A percentile compares a stretch with the other conserved stretches of the same genome.
phyloP scores from a whole-genome alignment of 148 eudicot species.

The Rhododendron kiyosumense region DNA sequence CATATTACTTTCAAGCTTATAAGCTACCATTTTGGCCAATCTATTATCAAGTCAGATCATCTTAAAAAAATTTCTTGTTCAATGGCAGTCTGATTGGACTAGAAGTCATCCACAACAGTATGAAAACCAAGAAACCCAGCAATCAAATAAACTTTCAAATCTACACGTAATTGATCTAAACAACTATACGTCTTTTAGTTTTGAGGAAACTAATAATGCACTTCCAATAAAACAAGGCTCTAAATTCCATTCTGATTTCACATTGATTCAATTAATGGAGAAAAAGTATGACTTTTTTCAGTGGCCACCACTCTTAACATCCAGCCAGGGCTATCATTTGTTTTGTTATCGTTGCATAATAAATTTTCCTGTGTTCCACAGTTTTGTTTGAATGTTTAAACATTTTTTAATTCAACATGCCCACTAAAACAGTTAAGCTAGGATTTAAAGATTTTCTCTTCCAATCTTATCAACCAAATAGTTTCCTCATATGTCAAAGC shows the following conservation, averaged over 20 bases:
- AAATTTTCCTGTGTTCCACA: not conserved
- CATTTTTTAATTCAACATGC: not conserved
- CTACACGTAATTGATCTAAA: not conserved
- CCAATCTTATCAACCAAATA: not conserved
- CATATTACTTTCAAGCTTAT: not conserved
- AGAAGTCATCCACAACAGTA: not conserved
- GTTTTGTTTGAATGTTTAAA: not conserved
- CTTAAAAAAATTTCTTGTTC: not conserved
- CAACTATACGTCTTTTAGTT: not conserved
- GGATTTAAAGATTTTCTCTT: not conserved
- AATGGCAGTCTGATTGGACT: not conserved
- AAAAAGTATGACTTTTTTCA: not conserved
- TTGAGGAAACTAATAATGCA: not conserved
- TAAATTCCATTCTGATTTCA: not conserved
- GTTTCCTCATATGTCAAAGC: not conserved
- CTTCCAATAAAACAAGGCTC: not conserved
- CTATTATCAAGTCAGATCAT: not conserved
- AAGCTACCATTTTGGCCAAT: not conserved
- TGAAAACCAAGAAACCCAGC: not conserved
- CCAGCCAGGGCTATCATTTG: not conserved
- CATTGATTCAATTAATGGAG: not conserved
- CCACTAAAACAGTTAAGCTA: no score
- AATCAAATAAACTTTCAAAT: not conserved
- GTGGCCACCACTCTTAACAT: not conserved
- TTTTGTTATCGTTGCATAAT: not conserved